Evolutionary conservation across 805 yeast species (phyloP), one percentile per base, ranked within the genome.

Genomic region (Maudiozyma turicensis): DNA sequence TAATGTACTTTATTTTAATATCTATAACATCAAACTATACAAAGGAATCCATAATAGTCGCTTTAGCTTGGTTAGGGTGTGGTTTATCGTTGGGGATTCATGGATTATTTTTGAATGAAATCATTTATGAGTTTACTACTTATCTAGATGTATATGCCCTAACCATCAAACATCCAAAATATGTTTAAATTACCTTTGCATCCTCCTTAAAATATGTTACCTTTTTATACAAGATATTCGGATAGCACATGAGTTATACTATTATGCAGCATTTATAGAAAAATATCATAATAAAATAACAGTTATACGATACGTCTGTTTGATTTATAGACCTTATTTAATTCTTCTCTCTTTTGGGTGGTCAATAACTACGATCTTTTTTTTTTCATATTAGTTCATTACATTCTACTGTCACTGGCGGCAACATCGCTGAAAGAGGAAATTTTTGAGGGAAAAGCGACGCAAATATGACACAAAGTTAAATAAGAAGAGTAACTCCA

Each of bases 81-180:
- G 84, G 89, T 15, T 52, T 85, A 49, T 74, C 89, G 52, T 60
- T 79, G 53, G 84, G 86, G 30, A 69, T 87, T 58, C 86, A 84
- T 72, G 71, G 77, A 33, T 73, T 81, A 69, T 84, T 87, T 58
- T 80, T 91, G 45, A 73, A 81, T 43, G 93, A 86, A 55, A 81
- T 86, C 58, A 81, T 91, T 58, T 78, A 81, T 66, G 89, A 81
- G 54, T 85, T 88, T 58, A 87, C 95, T 10, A 69, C 75, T 3
- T 89, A 78, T 61, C 72, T 91, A 58, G 96, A 88, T 62, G 89
- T 91, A 55, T 84, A 81, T 67, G 93, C 95, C 6, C 76, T 90
- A 58, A 75, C 84, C 38, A 87, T 88, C 61, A 89, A 90, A 64
- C 87, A 85, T 62, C 85, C 84, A 59, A 82, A 80, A 63, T 38